phyloP scores from a whole-genome alignment of 2,329 filamentous ascomycete species.

The Daldinia eschscholtzii region DNA sequence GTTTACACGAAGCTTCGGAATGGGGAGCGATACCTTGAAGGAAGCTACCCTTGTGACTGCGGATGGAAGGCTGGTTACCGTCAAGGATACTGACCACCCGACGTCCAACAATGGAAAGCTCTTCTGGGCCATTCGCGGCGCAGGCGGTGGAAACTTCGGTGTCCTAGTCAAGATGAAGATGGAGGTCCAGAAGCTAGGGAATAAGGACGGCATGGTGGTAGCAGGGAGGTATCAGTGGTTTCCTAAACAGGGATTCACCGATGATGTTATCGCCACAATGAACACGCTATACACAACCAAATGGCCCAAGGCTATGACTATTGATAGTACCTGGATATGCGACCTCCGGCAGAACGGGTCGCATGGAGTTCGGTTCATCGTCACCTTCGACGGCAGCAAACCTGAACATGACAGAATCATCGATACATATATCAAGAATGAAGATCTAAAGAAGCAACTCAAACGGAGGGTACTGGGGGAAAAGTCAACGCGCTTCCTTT shows the following conservation, averaged over 20 bases:
- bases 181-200: too few species aligned
- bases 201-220: too few species aligned
- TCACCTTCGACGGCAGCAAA: too few species aligned
- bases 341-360: slow-evolving; percentile 12
- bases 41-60: slow-evolving; percentile 54
- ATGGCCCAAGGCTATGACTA: slow-evolving; percentile 50
- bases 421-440: too few species aligned
- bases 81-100: slow-evolving; percentile 29
- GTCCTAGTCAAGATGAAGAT: too few species aligned
- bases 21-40: slow-evolving; percentile 54
- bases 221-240: slow-evolving; percentile 16
- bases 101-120: too few species aligned
- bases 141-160: too few species aligned
- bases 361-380: slow-evolving; percentile 2
- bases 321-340: slow-evolving; percentile 47
- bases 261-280: slow-evolving; percentile 43
- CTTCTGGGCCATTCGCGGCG: too few species aligned
- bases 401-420: too few species aligned
- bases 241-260: not conserved
- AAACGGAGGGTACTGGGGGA: too few species aligned
- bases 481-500: too few species aligned
- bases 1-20: slow-evolving; percentile 54
- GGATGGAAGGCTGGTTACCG: slow-evolving; percentile 43
- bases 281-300: slow-evolving; percentile 44
- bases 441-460: too few species aligned